Conservation (phyloP, 208 protist species). For the Acanthamoeba pearcei region DNA sequence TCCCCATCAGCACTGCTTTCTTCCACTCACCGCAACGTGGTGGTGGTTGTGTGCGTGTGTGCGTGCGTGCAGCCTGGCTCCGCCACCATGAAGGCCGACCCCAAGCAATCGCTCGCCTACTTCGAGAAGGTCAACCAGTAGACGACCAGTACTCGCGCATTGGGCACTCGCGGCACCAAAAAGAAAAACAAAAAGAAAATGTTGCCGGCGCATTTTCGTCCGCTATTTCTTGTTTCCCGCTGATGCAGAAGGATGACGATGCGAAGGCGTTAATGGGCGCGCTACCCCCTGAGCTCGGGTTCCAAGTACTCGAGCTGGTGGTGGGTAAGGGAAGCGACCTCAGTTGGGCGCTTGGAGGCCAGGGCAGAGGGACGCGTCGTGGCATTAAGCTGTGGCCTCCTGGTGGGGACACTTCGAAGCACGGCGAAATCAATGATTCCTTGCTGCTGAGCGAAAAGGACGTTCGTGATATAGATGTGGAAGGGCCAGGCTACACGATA, state of each 20-base stretch:
- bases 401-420: background rate
- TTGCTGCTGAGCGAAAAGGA: background rate
- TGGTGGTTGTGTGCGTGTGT: too few relatives aligned
- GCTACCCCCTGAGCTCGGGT: background rate
- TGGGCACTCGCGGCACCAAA: too few relatives aligned
- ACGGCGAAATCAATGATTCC: background rate
- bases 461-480: background rate
- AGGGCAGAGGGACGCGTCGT: background rate
- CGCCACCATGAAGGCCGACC: slow-evolving; percentile 95
- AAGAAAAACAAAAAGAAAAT: too few relatives aligned
- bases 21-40: background rate
- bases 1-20: slow-evolving; percentile 88
- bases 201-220: too few relatives aligned
- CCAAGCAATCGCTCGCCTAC: slow-evolving; percentile 86
- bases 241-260: too few relatives aligned
- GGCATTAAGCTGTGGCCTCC: background rate
- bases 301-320: background rate
- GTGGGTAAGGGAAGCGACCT: background rate
- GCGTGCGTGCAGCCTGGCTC: slow-evolving; percentile 82
- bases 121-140: slow-evolving; percentile 70
- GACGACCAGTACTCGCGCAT: too few relatives aligned
- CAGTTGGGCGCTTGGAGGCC: background rate
- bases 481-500: background rate
- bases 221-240: too few relatives aligned
- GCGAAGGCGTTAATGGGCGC: too few relatives aligned